Base-by-base conservation (phyloP, 768 basidiomycete genomes). In the Hypsizygus marmoreus region DNA sequence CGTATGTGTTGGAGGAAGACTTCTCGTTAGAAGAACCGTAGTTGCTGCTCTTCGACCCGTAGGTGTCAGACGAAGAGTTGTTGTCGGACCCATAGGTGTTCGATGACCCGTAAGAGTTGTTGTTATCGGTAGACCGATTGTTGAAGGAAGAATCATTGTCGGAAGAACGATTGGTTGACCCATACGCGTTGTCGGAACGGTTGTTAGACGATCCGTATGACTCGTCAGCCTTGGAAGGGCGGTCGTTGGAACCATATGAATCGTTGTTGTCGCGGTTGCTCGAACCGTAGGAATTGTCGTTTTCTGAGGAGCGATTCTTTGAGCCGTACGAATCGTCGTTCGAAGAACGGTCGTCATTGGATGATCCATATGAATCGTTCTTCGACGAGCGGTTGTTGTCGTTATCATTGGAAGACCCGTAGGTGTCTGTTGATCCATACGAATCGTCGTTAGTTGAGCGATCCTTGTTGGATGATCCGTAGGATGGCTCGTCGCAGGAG, bases 191-290 rank as follows among this genome's bases (percentile, higher is more conserved):
- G 39, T 64, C 54, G 47, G 31, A 55, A 38, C 36, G 37, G 37
- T 62, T 57, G 51, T 62, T 53, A 6, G 59, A 61, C 13, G 57
- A 61, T 20, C 61, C 63, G 32, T 67, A 64, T 7, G 43, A 53
- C 47, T 66, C 51, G n/a, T 54, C 22, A 20, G n/a, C n/a, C n/a
- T 49, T 43, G 45, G 45, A 37, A 40, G 25, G 38, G 19, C 28
- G 36, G 49, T 55, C 53, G 45, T 53, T 49, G 42, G 51, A 55
- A n/a, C 47, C 47, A 31, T 13, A 53, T 11, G 47, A 45, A 40
- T 53, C 40, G 35, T 54, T 49, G 39, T 49, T 31, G 20, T 38
- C 34, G 33, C 14, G 39, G 46, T 50, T 39, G 19, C 47, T 43
- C 7, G 56, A 61, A 20, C 61, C 62, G 24, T 64, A 65, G 5